phyloP scores from a whole-genome alignment of 1,284 basidiomycete genomes.

The Anthracocystis setariae region DNA sequence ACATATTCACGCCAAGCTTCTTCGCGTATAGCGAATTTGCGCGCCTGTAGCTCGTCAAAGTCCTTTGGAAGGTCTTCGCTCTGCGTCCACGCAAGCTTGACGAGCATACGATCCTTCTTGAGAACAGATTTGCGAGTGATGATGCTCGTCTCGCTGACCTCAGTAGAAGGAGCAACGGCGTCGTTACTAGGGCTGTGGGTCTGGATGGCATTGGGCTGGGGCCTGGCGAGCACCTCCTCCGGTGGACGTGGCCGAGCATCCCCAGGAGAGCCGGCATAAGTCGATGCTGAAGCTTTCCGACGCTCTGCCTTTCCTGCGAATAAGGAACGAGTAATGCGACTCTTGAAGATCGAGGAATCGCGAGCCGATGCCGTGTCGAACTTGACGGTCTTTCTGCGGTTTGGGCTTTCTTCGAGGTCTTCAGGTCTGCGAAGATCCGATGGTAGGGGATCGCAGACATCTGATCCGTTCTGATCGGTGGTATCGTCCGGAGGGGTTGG shows the following conservation, averaged over 20 bases:
- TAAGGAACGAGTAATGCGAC: conserved; percentile 40
- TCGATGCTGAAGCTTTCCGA: background rate
- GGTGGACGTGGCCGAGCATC: conserved; percentile 52
- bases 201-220: conserved; percentile 27
- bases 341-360: conserved; percentile 10
- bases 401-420: background rate
- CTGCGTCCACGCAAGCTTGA: conserved; percentile 76
- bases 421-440: background rate
- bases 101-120: conserved; percentile 82
- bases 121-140: conserved; percentile 48
- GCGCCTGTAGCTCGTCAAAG: conserved; percentile 77
- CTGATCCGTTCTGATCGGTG: background rate
- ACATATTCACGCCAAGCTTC: conserved; percentile 81
- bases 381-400: conserved; percentile 47
- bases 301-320: conserved; percentile 33
- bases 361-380: conserved; percentile 35
- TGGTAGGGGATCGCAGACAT: too few species aligned
- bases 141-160: conserved; percentile 18
- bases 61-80: conserved; percentile 71
- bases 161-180: conserved; percentile 7
- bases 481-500: conserved; percentile 16
- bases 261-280: conserved; percentile 19
- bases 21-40: conserved; percentile 72
- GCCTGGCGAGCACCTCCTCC: conserved; percentile 56
- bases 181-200: background rate